Evolutionary conservation across 768 basidiomycete genomes (phyloP).

Genomic region (Pilatotrama ljubarskyi): DNA sequence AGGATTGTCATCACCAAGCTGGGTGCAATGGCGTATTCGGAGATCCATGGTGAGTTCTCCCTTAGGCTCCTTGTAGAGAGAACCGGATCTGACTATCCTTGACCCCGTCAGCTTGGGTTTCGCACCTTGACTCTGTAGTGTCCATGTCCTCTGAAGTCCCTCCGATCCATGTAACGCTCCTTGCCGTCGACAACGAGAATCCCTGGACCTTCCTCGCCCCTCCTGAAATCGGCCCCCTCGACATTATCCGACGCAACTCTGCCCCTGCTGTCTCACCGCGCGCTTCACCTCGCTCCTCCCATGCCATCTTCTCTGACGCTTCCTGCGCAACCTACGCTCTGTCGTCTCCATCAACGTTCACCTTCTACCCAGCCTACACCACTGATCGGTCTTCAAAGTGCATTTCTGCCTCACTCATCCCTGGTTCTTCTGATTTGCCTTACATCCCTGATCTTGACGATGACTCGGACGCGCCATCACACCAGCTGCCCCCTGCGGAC

Average conservation of each 20-base stretch:
- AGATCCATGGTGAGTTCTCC: constrained; percentile 61
- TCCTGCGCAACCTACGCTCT: constrained; percentile 47
- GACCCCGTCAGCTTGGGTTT: constrained; percentile 60
- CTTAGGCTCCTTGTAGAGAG: constrained; percentile 6
- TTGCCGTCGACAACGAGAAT: constrained; percentile 58
- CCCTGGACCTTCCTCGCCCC: constrained; percentile 59
- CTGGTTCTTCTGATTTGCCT: constrained; percentile 35
- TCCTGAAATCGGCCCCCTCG: background rate
- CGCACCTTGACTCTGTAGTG: constrained; percentile 46
- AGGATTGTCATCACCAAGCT: constrained; percentile 70
- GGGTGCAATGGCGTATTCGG: constrained; percentile 56
- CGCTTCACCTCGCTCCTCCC: constrained; percentile 6
- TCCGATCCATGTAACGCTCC: constrained; percentile 58
- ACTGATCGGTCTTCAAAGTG: constrained; percentile 18
- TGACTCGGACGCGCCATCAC: constrained; percentile 30
- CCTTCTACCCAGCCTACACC: constrained; percentile 6
- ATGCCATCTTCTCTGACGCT: constrained; percentile 18
- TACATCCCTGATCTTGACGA: constrained; percentile 28
- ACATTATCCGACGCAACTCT: constrained; percentile 2
- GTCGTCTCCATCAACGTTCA: constrained; percentile 31
- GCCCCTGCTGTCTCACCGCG: background rate
- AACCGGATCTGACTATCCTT: constrained; percentile 42
- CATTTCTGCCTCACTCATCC: constrained; percentile 42
- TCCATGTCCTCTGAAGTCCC: constrained; percentile 43
- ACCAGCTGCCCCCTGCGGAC: constrained; percentile 35